A percentile compares a stretch with the other conserved stretches of the same genome.
These are phyloP conservation scores for Nepenthes mirabilis DNA, from an alignment of 148 eudicot species.

Conservation along the genomic window DNA sequence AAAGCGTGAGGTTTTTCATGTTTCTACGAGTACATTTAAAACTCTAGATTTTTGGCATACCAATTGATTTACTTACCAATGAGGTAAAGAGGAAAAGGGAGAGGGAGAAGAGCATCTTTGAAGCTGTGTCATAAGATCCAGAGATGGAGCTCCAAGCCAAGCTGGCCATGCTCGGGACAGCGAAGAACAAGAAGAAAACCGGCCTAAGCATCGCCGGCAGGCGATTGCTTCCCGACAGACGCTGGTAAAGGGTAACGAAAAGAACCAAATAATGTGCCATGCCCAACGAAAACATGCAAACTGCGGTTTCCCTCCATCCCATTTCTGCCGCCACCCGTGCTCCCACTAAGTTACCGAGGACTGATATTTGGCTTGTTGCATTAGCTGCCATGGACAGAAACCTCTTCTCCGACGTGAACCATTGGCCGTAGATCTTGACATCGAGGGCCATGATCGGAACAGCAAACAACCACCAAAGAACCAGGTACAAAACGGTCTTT, in stretches of 20 bases:
- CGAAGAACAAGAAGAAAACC: conserved; percentile 41
- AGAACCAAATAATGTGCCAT: conserved; percentile 36
- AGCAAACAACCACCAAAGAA: conserved; percentile 32
- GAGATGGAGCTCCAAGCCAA: conserved; percentile 46
- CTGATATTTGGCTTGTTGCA: conserved; percentile 47
- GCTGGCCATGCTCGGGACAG: conserved; percentile 50
- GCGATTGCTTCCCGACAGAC: conserved; percentile 29
- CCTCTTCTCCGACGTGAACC: conserved; percentile 47
- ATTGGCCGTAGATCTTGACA: conserved; percentile 54
- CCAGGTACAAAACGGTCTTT: conserved; percentile 5
- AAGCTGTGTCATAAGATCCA: conserved; percentile 27
- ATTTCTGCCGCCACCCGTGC: conserved; percentile 26
- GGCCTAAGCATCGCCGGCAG: conserved; percentile 46
- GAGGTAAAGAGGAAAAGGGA: conserved; percentile 49
- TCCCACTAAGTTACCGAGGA: conserved; percentile 37
- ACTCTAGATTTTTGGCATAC: too few relatives aligned
- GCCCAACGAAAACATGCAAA: conserved; percentile 30
- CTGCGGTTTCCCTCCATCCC: conserved; percentile 26
- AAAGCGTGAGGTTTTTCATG: too few relatives aligned
- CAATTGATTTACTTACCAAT: conserved; percentile 18
- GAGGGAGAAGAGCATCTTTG: conserved; percentile 50
- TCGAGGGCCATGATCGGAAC: conserved; percentile 40
- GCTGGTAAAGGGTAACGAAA: conserved; percentile 49
- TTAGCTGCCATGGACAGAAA: conserved; percentile 40
- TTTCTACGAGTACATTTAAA: too few relatives aligned